Evolutionary conservation across 2,329 filamentous ascomycete species (phyloP), one percentile per base, ranked within the genome.

Genomic region (Apiospora rasikravindrae): DNA sequence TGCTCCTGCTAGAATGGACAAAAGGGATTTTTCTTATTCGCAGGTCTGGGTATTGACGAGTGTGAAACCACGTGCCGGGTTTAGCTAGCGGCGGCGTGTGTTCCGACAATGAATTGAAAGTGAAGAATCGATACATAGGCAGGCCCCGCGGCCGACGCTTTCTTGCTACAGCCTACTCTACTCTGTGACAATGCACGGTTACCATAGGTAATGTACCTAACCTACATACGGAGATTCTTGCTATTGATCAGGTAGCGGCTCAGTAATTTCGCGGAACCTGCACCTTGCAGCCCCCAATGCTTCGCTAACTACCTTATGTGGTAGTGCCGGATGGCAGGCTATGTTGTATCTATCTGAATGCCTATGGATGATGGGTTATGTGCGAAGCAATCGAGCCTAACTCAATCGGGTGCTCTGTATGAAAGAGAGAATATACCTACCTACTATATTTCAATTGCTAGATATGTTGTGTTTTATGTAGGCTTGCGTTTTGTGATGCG

Each of bases 31-130:
- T 64, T 64, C 33, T 40, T 37, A 22, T n/a, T 40, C n/a, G 33
- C 33, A n/a, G 16, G 57, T 40, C 57, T 22, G 33, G 29, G 57
- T 40, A 64, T 64, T 64, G 53, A 40, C 57, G 19, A 64, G 10
- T 8, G 37, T 64, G 33, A 64, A 64, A 64, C 57, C 57, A 64
- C 57, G 57, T 64, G 57, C 57, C 19, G n/a, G 33, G 10, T 40
- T n/a, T 40, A 11, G 57, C 57, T 64, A 64, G 57, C 33, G 57
- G 33, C 57, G 57, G 57, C 33, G 19, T 64, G 19, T 8, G 16
- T 64, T n/a, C 57, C 33, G 57, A 64, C 33, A n/a, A 64, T 49
- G 22, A n/a, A 42, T 10, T 57, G 51, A 51, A 51, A 26, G 24
- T 26, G 22, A 61, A 40, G 8, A 64, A 64, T 13, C 33, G 33